Evolutionary conservation across 305 asterid species (phyloP).

Genomic region (Lippia alba): DNA sequence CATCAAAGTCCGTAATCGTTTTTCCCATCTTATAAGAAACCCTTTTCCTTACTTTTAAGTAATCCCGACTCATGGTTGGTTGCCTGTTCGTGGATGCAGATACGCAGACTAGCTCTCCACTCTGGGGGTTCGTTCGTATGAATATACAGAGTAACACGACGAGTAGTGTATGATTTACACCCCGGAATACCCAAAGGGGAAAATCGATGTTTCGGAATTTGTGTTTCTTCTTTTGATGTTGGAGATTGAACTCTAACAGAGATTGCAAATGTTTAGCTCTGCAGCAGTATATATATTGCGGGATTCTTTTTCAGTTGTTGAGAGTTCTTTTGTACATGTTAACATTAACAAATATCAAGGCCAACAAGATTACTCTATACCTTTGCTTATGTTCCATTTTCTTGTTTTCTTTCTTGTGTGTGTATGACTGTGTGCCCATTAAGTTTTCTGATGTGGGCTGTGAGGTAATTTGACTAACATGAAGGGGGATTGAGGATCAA

Average conservation of each 20-base stretch:
- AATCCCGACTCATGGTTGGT: slow-evolving; percentile 3
- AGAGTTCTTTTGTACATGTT: neutral
- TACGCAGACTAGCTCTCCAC: slow-evolving; percentile 27
- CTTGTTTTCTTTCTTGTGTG: no score
- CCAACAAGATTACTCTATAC: slow-evolving; percentile 7
- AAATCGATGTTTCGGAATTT: neutral
- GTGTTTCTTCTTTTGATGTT: slow-evolving; percentile 17
- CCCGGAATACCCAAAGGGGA: neutral
- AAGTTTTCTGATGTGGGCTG: no score
- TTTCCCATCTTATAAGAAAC: no score
- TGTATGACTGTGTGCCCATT: no score
- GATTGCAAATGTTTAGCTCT: slow-evolving; percentile 20
- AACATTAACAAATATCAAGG: neutral
- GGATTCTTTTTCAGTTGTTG: slow-evolving; percentile 26
- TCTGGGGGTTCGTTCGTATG: slow-evolving; percentile 22
- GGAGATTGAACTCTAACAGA: slow-evolving; percentile 28
- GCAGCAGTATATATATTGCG: slow-evolving; percentile 10
- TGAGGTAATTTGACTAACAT: no score
- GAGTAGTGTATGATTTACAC: neutral
- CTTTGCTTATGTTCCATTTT: no score
- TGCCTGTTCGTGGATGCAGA: slow-evolving; percentile 34
- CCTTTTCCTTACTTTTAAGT: neutral
- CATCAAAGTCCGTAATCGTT: slow-evolving; percentile 33
- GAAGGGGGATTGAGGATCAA: no score
- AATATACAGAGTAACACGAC: neutral